These are phyloP conservation scores for Tolypocladium nubicola DNA, from an alignment of 2,329 filamentous ascomycete species.

Conservation along the genomic window DNA sequence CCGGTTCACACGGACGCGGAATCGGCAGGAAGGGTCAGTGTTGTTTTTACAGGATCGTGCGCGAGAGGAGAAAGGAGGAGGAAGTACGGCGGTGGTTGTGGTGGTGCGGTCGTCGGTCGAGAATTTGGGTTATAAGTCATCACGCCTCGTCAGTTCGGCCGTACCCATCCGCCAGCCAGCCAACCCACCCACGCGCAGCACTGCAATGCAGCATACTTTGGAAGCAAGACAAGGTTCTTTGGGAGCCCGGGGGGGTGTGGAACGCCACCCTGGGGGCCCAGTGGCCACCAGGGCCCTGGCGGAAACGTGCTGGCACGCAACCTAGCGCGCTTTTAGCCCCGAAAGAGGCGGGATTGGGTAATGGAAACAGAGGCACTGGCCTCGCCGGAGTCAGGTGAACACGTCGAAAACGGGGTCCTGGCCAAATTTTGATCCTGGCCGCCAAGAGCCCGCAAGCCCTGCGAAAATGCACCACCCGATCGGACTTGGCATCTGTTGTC, in stretches of 20 bases:
- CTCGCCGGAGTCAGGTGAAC: constrained; percentile 7
- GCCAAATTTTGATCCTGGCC: not conserved
- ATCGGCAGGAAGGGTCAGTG: not conserved
- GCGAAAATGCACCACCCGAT: not conserved
- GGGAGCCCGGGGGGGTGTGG: not conserved
- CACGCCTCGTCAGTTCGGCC: not conserved
- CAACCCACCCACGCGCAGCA: not conserved
- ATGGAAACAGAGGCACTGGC: constrained; percentile 6
- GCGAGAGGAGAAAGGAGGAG: not conserved
- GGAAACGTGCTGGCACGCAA: constrained; percentile 1
- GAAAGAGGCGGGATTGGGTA: constrained; percentile 6
- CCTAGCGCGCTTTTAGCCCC: constrained; percentile 3
- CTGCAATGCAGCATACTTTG: not conserved
- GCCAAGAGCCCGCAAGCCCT: not conserved
- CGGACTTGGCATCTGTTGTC: not conserved
- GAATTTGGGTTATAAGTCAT: constrained; percentile 2
- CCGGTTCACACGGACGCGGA: not conserved
- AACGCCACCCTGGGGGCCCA: not conserved
- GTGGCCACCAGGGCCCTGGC: constrained; percentile 2
- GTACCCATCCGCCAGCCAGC: not conserved
- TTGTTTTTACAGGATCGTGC: not conserved
- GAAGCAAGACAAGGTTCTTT: not conserved
- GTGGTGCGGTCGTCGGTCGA: not conserved
- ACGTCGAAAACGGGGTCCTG: not conserved
- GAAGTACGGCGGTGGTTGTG: not conserved